Base-by-base conservation (phyloP, 495 filamentous ascomycete species). In the Xylaria venustula region DNA sequence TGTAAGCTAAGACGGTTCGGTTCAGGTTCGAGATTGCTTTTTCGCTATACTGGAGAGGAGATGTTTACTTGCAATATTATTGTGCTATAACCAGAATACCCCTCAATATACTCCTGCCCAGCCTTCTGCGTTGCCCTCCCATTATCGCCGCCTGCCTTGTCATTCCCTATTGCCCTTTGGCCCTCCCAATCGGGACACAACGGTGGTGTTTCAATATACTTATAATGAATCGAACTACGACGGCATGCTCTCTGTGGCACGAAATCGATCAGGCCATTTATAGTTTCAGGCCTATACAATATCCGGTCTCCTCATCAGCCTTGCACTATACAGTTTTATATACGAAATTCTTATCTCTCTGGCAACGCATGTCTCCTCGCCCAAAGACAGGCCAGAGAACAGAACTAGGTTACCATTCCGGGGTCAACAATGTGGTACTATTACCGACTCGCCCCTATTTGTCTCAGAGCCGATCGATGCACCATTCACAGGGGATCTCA, bases 121-220 rank as follows among this genome's bases (percentile, higher is more conserved):
- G 7, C 22, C 50, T 52, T 34, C 32, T 40, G 22, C 20, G 0
- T 32, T 40, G 3, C 11, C 20, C 34, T 37, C 41, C 36, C 58
- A 19, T 48, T 6, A 25, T 49, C 32, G 7, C 34, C 49, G 48
- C 9, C 41, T 40, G 8, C 50, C 49, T 19, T 17, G 4, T 5
- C 20, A 5, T n/a, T 41, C 30, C 47, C 61, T 20, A 47, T 47
- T 65, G 46, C 15, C 60, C 62, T 17, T 42, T 67, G 9, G 66
- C 52, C 48, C 66, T 61, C 9, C 67, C 36, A 64, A 69, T 71
- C 22, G 68, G 68, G 15, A 63, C 62, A 30, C 66, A 71, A 22
- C n/a, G 68, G 68, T 15, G 68, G 68, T 44, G 64, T 60, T 14
- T 67, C 68, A 25, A 59, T 62, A 20, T 71, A 71, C 23, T 62